Conservation (phyloP, 1,284 basidiomycete genomes). For the Porogramme epimiltina region DNA sequence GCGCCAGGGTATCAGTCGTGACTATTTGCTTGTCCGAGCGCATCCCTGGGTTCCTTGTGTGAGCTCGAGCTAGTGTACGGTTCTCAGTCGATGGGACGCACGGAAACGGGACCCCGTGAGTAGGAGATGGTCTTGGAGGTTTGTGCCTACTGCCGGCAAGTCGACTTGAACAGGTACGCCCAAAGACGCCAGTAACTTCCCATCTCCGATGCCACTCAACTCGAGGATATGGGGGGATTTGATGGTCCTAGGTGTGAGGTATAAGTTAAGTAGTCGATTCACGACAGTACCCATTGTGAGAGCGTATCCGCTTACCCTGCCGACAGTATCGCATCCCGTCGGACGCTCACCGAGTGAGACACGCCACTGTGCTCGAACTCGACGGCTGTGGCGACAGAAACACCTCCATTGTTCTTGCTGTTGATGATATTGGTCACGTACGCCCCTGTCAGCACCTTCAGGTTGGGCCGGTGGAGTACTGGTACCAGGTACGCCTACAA, state of each 20-base stretch:
- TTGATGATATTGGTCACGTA: no score
- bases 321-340: constrained; percentile 38
- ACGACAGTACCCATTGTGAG: no score
- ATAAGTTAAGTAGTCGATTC: not conserved
- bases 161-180: constrained; percentile 36
- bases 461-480: constrained; percentile 19
- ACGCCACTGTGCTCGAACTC: constrained; percentile 28
- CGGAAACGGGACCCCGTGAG: constrained; percentile 12
- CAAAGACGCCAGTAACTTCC: constrained; percentile 32
- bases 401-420: not conserved
- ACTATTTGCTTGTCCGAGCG: not conserved
- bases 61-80: not conserved
- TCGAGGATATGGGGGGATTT: constrained; percentile 46
- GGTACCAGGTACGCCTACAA: constrained; percentile 23
- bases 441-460: constrained; percentile 15
- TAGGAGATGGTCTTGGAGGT: constrained; percentile 41
- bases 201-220: constrained; percentile 42
- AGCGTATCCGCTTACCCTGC: constrained; percentile 21
- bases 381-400: constrained; percentile 30
- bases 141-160: constrained; percentile 43
- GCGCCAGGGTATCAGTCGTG: not conserved
- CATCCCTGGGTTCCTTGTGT: not conserved
- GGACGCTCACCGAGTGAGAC: constrained; percentile 31
- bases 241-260: constrained; percentile 22
- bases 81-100: not conserved